Evolutionary conservation across 1,139 yeast genomes (phyloP).

Genomic region (Nakaseomyces delphensis): DNA sequence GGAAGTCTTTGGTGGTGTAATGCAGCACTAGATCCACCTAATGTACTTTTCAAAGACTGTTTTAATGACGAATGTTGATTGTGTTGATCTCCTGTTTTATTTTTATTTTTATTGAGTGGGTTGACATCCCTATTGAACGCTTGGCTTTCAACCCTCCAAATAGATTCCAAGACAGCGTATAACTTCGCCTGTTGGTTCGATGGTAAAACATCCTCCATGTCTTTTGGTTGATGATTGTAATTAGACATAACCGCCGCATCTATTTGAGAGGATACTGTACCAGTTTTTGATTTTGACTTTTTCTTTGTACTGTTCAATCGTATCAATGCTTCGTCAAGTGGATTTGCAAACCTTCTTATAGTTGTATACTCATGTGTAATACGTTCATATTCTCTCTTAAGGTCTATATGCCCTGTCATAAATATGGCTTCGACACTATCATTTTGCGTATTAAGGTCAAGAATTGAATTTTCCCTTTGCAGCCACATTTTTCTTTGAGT

Average conservation of each 20-base stretch:
- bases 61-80: slow-evolving; percentile 12
- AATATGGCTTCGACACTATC: slow-evolving; percentile 26
- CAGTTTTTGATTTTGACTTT: slow-evolving; percentile 13
- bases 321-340: slow-evolving; percentile 53
- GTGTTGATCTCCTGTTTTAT: slow-evolving; percentile 7
- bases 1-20: slow-evolving; percentile 25
- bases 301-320: slow-evolving; percentile 32
- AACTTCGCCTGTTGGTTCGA: slow-evolving; percentile 19
- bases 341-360: slow-evolving; percentile 60
- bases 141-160: slow-evolving; percentile 28
- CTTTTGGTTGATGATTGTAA: slow-evolving; percentile 9
- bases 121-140: slow-evolving; percentile 23
- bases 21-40: slow-evolving; percentile 15
- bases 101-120: slow-evolving; percentile 16
- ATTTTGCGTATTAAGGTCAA: slow-evolving; percentile 42
- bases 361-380: slow-evolving; percentile 65
- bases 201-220: slow-evolving; percentile 20
- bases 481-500: slow-evolving; percentile 80
- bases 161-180: slow-evolving; percentile 20
- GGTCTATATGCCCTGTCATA: slow-evolving; percentile 50
- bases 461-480: slow-evolving; percentile 64
- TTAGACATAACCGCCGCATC: neutral
- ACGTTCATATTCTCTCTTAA: slow-evolving; percentile 67
- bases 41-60: slow-evolving; percentile 18
- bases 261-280: slow-evolving; percentile 8